A percentile compares a stretch with the other conserved stretches of the same genome.
Conservation (phyloP, 1,284 basidiomycete genomes). For the Lentinula novae-zelandiae region DNA sequence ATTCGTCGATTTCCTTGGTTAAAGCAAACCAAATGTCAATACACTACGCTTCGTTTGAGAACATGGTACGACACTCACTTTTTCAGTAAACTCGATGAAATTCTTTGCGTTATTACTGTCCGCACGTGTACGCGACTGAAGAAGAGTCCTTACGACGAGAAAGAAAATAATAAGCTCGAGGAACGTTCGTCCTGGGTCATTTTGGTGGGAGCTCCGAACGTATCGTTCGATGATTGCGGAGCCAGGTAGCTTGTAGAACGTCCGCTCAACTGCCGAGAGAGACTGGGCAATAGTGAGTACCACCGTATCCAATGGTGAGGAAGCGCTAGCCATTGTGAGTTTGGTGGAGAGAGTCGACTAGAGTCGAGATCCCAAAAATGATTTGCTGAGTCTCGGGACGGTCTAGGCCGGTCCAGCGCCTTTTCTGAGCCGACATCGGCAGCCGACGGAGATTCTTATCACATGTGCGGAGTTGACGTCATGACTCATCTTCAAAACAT, state of each 20-base stretch:
- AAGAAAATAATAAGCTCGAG: constrained; percentile 88
- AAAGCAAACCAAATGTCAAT: neutral
- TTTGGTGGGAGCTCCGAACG: constrained; percentile 85
- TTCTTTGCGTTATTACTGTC: constrained; percentile 78
- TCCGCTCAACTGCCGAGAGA: constrained; percentile 50
- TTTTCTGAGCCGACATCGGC: neutral
- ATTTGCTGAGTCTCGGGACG: neutral
- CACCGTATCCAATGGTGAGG: constrained; percentile 51
- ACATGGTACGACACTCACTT: constrained; percentile 49
- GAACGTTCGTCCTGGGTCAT: constrained; percentile 89
- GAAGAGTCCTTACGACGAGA: constrained; percentile 85
- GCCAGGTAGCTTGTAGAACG: constrained; percentile 79
- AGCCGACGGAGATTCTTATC: neutral
- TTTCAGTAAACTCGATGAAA: constrained; percentile 88
- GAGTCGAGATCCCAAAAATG: neutral
- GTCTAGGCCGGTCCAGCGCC: too few relatives aligned
- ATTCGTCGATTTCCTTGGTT: constrained; percentile 88
- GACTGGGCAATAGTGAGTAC: constrained; percentile 57
- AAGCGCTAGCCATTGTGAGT: constrained; percentile 14
- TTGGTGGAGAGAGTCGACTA: neutral
- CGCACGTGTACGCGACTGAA: constrained; percentile 87
- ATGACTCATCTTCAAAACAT: neutral
- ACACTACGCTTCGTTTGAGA: neutral
- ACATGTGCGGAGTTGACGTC: neutral
- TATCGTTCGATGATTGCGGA: constrained; percentile 90